Evolutionary conservation across 2,329 filamentous ascomycete species (phyloP).

Genomic region (Emericellopsis cladophorae): DNA sequence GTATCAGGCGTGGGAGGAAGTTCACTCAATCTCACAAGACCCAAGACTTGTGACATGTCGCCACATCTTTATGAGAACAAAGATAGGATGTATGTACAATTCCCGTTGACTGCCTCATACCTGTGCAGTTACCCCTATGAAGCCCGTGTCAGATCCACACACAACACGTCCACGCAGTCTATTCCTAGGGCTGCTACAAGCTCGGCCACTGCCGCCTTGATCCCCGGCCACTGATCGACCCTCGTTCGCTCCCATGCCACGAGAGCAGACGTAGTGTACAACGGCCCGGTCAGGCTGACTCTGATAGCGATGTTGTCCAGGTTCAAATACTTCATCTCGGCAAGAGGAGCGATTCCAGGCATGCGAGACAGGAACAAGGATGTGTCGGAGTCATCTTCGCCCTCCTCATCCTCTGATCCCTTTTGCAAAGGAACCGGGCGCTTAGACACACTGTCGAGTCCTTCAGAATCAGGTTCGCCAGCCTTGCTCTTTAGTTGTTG

Average conservation of each 20-base stretch:
- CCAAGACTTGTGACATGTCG: no score
- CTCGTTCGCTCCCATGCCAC: slow-evolving; percentile 44
- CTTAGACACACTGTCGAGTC: no score
- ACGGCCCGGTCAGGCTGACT: slow-evolving; percentile 21
- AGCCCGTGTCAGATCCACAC: slow-evolving; percentile 38
- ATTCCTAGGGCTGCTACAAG: slow-evolving; percentile 53
- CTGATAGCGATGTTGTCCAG: slow-evolving; percentile 46
- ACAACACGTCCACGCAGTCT: slow-evolving; percentile 41
- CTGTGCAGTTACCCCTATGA: no score
- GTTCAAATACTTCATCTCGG: slow-evolving; percentile 39
- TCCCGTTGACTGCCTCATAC: no score
- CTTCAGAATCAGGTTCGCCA: neutral
- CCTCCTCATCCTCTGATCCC: slow-evolving; percentile 8
- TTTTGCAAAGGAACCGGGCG: no score
- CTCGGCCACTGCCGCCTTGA: slow-evolving; percentile 55
- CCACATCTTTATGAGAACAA: no score
- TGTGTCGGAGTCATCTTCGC: slow-evolving; percentile 7
- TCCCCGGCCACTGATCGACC: slow-evolving; percentile 31
- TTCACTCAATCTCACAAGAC: no score
- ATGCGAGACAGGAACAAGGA: slow-evolving; percentile 49
- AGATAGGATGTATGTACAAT: no score
- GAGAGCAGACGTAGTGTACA: slow-evolving; percentile 37
- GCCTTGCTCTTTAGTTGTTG: slow-evolving; percentile 7
- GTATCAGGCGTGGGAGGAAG: no score
- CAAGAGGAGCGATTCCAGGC: slow-evolving; percentile 49